Base-by-base conservation (phyloP, 2,329 filamentous ascomycete genomes). In the Penicillium brevicompactum region DNA sequence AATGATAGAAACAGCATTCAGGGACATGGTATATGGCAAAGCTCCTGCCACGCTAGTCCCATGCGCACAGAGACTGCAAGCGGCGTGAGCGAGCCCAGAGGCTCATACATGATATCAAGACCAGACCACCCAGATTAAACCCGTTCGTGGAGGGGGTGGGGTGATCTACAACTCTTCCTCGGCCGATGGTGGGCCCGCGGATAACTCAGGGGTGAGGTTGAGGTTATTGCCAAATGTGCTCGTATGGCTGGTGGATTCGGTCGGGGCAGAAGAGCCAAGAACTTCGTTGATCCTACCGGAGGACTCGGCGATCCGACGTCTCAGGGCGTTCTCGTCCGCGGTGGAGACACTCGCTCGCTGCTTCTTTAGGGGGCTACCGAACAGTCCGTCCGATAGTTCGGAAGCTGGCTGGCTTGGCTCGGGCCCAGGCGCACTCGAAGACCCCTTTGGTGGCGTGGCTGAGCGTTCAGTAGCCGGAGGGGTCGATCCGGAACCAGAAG, bases 351-450 rank as follows among this genome's bases (percentile, higher is more conserved):
- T 78, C 2, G 76, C 74, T 32, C 77, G 70, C 48, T 78, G 76
- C 63, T 78, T 77, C 61, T 80, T 80, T 60, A 80, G 59, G 0
- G 77, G 77, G 58, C 77, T 80, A 7, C 77, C 77, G 3, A 78
- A 59, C 47, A 76, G 76, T 22, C 68, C 70, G 43, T 72, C 71
- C 24, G 69, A 56, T 3, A 65, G 47, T 46, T 68, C 65, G 14
- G 50, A 52, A 11, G 59, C 49, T n/a, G 64, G 51, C 37, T 64
- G 67, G 13, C 59, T 49, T 5, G 63, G 53, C 18, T 70, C 69
- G 18, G 51, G 51, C 34, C 41, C 62, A 24, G 47, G 53, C 45
- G 60, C 58, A 16, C 59, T 38, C 5, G 66, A 43, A 4, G 60
- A 55, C 5, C 61, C 57, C 41, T 68, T 61, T 2, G 75, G 75